phyloP scores from a whole-genome alignment of 1,284 basidiomycete species.

The Microbotryum silenes-acaulis region DNA sequence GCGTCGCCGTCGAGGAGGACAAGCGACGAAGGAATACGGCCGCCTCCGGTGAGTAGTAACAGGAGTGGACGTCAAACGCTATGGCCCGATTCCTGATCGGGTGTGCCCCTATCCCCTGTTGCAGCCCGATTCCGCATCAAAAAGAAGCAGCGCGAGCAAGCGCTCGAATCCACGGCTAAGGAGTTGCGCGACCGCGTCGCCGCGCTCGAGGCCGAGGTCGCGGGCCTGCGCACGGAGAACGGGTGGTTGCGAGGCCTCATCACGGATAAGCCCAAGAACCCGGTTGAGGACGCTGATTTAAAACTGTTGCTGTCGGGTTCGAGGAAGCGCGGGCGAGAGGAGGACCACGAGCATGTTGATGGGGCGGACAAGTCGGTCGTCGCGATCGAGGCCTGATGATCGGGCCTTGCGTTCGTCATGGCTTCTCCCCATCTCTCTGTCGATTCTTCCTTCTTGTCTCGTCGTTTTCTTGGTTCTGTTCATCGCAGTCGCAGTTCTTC shows the following conservation, averaged over 20 bases:
- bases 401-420: background rate
- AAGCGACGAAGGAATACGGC: slow-evolving; percentile 93
- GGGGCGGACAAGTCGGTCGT: slow-evolving; percentile 7
- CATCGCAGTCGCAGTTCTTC: background rate
- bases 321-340: slow-evolving; percentile 20
- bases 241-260: slow-evolving; percentile 90
- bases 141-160: slow-evolving; percentile 96
- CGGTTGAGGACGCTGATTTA: background rate
- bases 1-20: slow-evolving; percentile 55
- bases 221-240: slow-evolving; percentile 83
- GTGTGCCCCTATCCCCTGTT: background rate
- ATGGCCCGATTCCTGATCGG: no score
- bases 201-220: slow-evolving; percentile 83
- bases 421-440: background rate
- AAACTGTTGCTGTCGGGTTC: slow-evolving; percentile 8
- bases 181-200: slow-evolving; percentile 77
- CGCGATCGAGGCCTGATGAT: background rate
- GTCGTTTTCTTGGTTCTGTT: background rate
- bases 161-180: slow-evolving; percentile 79
- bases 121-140: slow-evolving; percentile 89
- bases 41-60: slow-evolving; percentile 51
- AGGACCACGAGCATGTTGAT: slow-evolving; percentile 12
- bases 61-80: background rate
- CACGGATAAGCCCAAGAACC: slow-evolving; percentile 46
- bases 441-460: background rate